Percentiles rank a stretch among this genome's conserved stretches.
These are phyloP conservation scores for Nitzschia palea DNA, from an alignment of 108 stramenopile genomes.

Conservation along the genomic window DNA sequence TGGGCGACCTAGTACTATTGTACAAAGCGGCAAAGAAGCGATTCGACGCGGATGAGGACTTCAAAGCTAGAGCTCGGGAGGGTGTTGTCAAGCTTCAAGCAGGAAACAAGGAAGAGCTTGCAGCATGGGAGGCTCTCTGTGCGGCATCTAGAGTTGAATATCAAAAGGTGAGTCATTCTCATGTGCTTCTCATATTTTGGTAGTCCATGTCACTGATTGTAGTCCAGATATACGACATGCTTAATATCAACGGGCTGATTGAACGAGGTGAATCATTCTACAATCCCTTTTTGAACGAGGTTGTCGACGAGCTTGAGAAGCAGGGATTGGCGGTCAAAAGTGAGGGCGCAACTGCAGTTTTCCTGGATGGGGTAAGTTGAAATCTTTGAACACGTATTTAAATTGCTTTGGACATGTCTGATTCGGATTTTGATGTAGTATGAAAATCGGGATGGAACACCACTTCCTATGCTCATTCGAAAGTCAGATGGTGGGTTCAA, in stretches of 20 bases:
- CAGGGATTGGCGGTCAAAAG: constrained; percentile 80
- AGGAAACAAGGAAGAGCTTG: constrained; percentile 85
- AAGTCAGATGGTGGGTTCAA: constrained; percentile 98
- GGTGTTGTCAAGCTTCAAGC: constrained; percentile 96
- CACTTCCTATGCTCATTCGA: constrained; percentile 89
- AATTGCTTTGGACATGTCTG: neutral
- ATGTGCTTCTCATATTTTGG: neutral
- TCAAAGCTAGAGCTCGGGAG: constrained; percentile 84
- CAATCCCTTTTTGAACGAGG: constrained; percentile 86
- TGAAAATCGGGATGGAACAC: constrained; percentile 74
- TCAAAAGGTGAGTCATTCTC: constrained; percentile 51
- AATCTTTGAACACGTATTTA: too few relatives aligned
- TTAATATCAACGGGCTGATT: constrained; percentile 70
- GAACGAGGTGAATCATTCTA: constrained; percentile 97
- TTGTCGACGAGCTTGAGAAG: constrained; percentile 80
- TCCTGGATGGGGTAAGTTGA: constrained; percentile 74
- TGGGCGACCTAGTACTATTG: constrained; percentile 90
- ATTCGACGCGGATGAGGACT: constrained; percentile 87
- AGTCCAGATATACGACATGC: constrained; percentile 73
- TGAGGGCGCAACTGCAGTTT: constrained; percentile 88
- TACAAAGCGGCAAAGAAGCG: constrained; percentile 97
- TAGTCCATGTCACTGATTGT: neutral
- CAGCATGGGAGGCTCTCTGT: constrained; percentile 92
- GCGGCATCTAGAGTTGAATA: constrained; percentile 79
- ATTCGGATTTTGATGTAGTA: constrained; percentile 44